Evolutionary conservation across 2,329 filamentous ascomycete species (phyloP).

Genomic region (Penicillium sp.): DNA sequence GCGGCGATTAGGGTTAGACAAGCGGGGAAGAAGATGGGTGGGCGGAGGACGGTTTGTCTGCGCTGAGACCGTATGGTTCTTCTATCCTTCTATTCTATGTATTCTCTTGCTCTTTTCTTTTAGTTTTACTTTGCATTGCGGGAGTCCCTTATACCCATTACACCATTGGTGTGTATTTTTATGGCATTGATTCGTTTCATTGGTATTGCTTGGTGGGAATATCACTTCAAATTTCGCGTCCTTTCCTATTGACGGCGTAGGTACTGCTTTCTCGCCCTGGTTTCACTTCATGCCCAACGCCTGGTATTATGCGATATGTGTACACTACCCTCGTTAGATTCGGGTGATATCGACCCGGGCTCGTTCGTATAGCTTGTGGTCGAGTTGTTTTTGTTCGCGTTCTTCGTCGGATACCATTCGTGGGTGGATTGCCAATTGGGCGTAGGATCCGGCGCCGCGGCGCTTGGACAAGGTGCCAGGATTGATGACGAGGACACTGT

Average conservation of each 20-base stretch:
- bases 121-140: slow-evolving; percentile 7
- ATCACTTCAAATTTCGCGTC: slow-evolving; percentile 11
- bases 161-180: not conserved
- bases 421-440: slow-evolving; percentile 75
- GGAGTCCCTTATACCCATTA: slow-evolving; percentile 10
- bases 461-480: slow-evolving; percentile 86
- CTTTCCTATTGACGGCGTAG: slow-evolving; percentile 1
- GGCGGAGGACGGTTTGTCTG: slow-evolving; percentile 42
- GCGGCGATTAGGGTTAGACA: slow-evolving; percentile 30
- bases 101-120: slow-evolving; percentile 1
- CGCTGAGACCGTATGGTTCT: slow-evolving; percentile 33
- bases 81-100: no score
- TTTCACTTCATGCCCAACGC: slow-evolving; percentile 23
- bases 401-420: slow-evolving; percentile 64
- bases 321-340: slow-evolving; percentile 57
- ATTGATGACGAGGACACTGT: slow-evolving; percentile 88
- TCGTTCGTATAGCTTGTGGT: slow-evolving; percentile 79
- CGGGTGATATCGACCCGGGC: slow-evolving; percentile 84
- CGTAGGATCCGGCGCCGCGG: slow-evolving; percentile 82
- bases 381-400: slow-evolving; percentile 61
- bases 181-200: slow-evolving; percentile 19
- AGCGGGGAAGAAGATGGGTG: slow-evolving; percentile 43
- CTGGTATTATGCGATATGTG: slow-evolving; percentile 27
- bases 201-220: slow-evolving; percentile 15
- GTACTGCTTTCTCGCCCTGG: not conserved